These are phyloP conservation scores for Ceratocystis colombiana DNA, from an alignment of 2,329 filamentous ascomycete genomes.

Conservation along the genomic window DNA sequence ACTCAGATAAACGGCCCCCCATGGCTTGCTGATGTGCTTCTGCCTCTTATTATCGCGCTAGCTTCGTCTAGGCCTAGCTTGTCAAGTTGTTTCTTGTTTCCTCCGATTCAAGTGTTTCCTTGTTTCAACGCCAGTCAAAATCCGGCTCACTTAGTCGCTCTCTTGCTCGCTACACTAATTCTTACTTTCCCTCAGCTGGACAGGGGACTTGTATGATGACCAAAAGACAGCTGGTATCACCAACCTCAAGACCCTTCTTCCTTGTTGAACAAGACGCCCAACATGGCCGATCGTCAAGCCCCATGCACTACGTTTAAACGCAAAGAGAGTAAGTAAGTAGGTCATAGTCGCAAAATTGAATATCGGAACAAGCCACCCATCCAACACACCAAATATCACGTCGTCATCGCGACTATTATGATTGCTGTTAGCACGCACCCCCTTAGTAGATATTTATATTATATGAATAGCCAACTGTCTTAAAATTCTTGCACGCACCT, in stretches of 20 bases:
- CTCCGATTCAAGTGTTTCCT: not conserved
- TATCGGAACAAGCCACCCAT: too few species aligned
- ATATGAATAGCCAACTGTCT: too few species aligned
- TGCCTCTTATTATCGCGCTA: not conserved
- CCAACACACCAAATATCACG: too few species aligned
- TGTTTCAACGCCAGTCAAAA: not conserved
- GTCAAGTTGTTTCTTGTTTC: not conserved
- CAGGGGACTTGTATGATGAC: not conserved
- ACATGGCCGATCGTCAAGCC: not conserved
- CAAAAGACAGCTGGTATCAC: not conserved
- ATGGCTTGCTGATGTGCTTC: too few species aligned
- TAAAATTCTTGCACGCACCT: too few species aligned
- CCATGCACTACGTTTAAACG: not conserved
- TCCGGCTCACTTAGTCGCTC: not conserved
- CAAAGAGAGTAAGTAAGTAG: not conserved
- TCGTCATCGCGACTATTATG: too few species aligned
- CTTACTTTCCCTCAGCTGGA: not conserved
- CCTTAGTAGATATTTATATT: too few species aligned
- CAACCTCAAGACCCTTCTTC: not conserved
- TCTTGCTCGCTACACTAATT: not conserved
- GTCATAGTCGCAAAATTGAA: too few species aligned
- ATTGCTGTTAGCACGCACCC: too few species aligned
- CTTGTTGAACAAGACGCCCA: slow-evolving; percentile 1
- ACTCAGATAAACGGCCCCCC: too few species aligned
- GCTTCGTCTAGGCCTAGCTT: not conserved